phyloP scores from a whole-genome alignment of 2,329 filamentous ascomycete species.

The Fusarium mexicanum region DNA sequence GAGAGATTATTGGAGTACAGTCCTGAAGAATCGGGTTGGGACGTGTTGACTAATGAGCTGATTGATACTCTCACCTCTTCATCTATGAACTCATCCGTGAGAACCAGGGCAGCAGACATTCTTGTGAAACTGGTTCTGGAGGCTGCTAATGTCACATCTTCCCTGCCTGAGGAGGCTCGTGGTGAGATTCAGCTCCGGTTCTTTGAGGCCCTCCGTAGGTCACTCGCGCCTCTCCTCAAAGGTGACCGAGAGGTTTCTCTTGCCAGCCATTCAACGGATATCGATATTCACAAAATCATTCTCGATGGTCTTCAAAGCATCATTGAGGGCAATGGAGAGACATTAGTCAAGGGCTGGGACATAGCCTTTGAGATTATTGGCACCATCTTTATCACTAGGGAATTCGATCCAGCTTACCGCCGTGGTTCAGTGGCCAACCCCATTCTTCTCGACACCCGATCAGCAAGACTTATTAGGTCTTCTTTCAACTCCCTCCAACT shows the following conservation, averaged over 20 bases:
- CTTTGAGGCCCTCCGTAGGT: constrained; percentile 71
- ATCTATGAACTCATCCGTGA: constrained; percentile 60
- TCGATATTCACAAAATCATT: constrained; percentile 82
- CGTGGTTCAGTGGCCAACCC: constrained; percentile 45
- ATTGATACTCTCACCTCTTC: constrained; percentile 60
- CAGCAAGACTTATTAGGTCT: constrained; percentile 80
- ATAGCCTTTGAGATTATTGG: constrained; percentile 86
- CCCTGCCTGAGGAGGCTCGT: constrained; percentile 60
- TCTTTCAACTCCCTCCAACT: constrained; percentile 92
- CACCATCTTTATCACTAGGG: constrained; percentile 73
- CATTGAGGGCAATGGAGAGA: constrained; percentile 89
- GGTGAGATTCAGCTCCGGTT: constrained; percentile 77
- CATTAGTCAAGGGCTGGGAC: constrained; percentile 83
- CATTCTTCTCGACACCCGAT: constrained; percentile 62
- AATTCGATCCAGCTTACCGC: constrained; percentile 47
- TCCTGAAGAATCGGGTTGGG: constrained; percentile 79
- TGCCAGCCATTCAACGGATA: constrained; percentile 69
- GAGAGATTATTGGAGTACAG: constrained; percentile 75
- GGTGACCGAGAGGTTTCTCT: constrained; percentile 64
- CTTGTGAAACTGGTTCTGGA: constrained; percentile 68
- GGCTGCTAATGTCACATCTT: constrained; percentile 64
- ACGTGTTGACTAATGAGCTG: constrained; percentile 67
- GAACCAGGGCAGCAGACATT: constrained; percentile 71
- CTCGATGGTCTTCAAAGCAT: constrained; percentile 84
- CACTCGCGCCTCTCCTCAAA: constrained; percentile 65